A percentile compares a stretch with the other conserved stretches of the same genome.
Conservation (phyloP, 331 rosid genomes). For the Rhamnella rubrinervis region DNA sequence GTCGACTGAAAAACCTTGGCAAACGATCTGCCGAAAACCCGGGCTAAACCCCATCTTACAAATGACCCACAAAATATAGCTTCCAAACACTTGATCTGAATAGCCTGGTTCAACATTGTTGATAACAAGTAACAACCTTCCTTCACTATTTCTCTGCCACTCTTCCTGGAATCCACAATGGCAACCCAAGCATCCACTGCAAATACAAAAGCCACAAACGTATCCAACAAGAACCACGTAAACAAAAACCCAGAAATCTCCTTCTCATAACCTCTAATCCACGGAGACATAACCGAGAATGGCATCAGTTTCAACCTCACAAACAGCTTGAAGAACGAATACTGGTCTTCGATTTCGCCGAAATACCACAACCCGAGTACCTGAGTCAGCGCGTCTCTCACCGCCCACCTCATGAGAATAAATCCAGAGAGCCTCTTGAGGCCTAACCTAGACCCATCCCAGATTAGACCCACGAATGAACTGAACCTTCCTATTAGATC, state of each 20-base stretch:
- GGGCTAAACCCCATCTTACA: slow-evolving; percentile 57
- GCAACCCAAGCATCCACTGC: slow-evolving; percentile 95
- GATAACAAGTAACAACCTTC: slow-evolving; percentile 84
- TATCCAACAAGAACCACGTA: slow-evolving; percentile 73
- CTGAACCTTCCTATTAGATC: slow-evolving; percentile 67
- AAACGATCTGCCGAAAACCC: slow-evolving; percentile 50
- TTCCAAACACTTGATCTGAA: slow-evolving; percentile 80
- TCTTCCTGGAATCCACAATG: slow-evolving; percentile 77
- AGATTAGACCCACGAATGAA: slow-evolving; percentile 48
- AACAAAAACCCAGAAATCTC: slow-evolving; percentile 82
- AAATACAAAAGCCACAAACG: slow-evolving; percentile 66
- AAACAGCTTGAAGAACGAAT: slow-evolving; percentile 87
- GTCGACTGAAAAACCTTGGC: slow-evolving; percentile 78
- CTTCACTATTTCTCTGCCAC: slow-evolving; percentile 81
- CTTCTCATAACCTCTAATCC: slow-evolving; percentile 89
- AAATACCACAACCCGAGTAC: slow-evolving; percentile 91
- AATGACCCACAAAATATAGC: slow-evolving; percentile 67
- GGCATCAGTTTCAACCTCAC: slow-evolving; percentile 95
- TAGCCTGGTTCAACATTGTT: slow-evolving; percentile 68
- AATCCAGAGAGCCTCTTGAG: slow-evolving; percentile 83
- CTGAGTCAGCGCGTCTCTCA: slow-evolving; percentile 94
- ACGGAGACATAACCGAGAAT: slow-evolving; percentile 85
- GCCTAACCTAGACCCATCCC: slow-evolving; percentile 86
- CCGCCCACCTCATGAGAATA: slow-evolving; percentile 92
- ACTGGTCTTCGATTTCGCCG: slow-evolving; percentile 87